A percentile compares a stretch with the other conserved stretches of the same genome.
Conservation (phyloP, 306 rosid genomes). For the Glycine latifolia region DNA sequence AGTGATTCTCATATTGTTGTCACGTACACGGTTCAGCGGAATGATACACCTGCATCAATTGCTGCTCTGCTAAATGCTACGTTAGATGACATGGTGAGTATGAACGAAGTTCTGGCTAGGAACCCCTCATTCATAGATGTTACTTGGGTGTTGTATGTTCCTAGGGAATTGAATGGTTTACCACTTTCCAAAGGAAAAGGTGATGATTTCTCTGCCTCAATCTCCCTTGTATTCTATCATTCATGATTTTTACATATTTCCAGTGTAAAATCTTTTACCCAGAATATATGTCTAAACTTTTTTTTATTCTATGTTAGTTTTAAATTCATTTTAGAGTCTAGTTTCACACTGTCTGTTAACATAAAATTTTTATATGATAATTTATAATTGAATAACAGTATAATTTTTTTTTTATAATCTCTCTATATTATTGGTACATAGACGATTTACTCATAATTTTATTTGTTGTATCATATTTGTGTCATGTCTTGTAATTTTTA, state of each 20-base stretch:
- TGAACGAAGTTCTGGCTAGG: constrained; percentile 53
- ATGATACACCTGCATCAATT: constrained; percentile 60
- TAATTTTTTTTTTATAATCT: too few relatives aligned
- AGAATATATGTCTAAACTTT: too few relatives aligned
- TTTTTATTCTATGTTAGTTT: too few relatives aligned
- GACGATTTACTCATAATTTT: not conserved
- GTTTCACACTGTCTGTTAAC: too few relatives aligned
- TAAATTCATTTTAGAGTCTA: too few relatives aligned
- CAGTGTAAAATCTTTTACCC: too few relatives aligned
- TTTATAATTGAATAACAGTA: too few relatives aligned
- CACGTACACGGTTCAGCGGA: constrained; percentile 69
- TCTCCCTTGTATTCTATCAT: not conserved
- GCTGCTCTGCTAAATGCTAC: constrained; percentile 56
- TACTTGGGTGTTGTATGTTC: constrained; percentile 76
- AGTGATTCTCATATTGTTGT: constrained; percentile 68
- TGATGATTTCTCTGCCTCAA: constrained; percentile 41
- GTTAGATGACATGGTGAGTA: constrained; percentile 39
- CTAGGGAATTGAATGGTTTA: constrained; percentile 62
- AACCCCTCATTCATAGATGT: constrained; percentile 49
- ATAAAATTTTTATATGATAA: too few relatives aligned
- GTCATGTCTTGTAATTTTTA: not conserved
- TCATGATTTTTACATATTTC: constrained; percentile 16
- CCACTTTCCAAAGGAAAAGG: constrained; percentile 42
- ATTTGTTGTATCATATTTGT: not conserved
- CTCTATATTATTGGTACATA: too few relatives aligned